Percentiles rank a stretch among this genome's conserved stretches.
Evolutionary conservation across 2,329 filamentous ascomycete species (phyloP).

Genomic region (Helminthosporium solani): DNA sequence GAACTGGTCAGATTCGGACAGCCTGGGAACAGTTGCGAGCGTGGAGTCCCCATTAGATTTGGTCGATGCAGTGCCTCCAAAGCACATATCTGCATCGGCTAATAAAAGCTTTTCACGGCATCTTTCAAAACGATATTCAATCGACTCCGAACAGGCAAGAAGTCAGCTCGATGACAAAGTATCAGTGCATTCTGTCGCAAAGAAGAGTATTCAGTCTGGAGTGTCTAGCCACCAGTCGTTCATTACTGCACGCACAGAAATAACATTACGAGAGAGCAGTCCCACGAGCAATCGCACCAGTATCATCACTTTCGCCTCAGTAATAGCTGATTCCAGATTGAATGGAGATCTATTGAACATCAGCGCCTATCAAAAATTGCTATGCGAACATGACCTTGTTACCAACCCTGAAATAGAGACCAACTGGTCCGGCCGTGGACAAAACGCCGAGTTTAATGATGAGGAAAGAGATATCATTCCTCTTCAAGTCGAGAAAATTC

Average conservation of each 20-base stretch:
- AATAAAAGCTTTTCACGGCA: neutral
- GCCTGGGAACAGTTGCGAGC: conserved; percentile 1
- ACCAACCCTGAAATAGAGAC: conserved; percentile 10
- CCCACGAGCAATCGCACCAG: conserved; percentile 1
- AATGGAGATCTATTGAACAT: neutral
- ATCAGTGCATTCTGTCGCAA: neutral
- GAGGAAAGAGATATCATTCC: neutral
- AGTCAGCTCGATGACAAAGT: neutral
- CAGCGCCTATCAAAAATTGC: conserved; percentile 1
- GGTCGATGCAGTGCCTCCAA: neutral
- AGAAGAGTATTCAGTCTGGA: neutral
- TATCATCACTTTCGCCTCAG: conserved; percentile 2
- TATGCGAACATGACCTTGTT: conserved; percentile 7
- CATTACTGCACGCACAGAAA: conserved; percentile 1
- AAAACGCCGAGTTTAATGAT: conserved; percentile 14
- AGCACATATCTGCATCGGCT: neutral
- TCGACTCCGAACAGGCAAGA: neutral
- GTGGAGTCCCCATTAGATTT: conserved; percentile 2
- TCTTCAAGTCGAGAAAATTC: conserved; percentile 1
- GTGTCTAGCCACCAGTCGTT: conserved; percentile 4
- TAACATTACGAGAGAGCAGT: neutral
- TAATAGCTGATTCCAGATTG: neutral
- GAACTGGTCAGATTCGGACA: conserved; percentile 1
- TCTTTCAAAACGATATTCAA: neutral
- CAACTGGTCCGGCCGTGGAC: conserved; percentile 19